Evolutionary conservation across 2,329 filamentous ascomycete species (phyloP), one percentile per base, ranked within the genome.

Genomic region (Periconia macrospinosa): DNA sequence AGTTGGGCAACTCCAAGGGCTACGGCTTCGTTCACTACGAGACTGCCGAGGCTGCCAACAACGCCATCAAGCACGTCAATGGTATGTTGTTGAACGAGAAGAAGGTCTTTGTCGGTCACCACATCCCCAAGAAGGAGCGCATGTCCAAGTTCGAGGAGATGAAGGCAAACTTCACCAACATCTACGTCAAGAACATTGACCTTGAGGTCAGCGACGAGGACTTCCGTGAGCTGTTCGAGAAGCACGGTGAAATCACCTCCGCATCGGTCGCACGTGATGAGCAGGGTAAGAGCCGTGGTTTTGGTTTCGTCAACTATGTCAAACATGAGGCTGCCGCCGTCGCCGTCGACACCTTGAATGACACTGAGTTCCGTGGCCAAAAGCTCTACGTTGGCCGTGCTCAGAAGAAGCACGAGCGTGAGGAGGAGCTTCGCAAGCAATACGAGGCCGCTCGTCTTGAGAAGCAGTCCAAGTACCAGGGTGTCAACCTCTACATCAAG

Each of bases 101-200:
- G 89, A 99, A 99, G 86, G 94, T 99, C 62, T 99, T 95, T 69
- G 94, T 99, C 67, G 94, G 94, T 62, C 93, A 97, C 80, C 94
- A 99, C 81, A 97, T 99, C 71, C 92, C 94, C 76, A 97, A 97
- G 89, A 97, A 97, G 86, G 94, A 99, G 75, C 93, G 94, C 70
- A 94, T 97, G 86, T 96, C 91, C 91, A 99, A 99, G 83, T 97
- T 97, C 69, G 94, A 99, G 83, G 94, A 99, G 85, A 99, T 99
- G 93, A 99, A 99, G 88, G 94, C 94, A 78, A 99, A 99, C 85
- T 99, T 95, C 85, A 99, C 94, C 83, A 99, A 99, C 78, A 88
- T 99, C 78, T 99, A 99, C 81, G 91, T 99, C 82, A 99, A 99
- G 88, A 99, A 99, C 82, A 89, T 99, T 67, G 86, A 87, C 69